Evolutionary conservation across 2,329 filamentous ascomycete species (phyloP), one percentile per base, ranked within the genome.

Genomic region (Cytospora schulzeri): DNA sequence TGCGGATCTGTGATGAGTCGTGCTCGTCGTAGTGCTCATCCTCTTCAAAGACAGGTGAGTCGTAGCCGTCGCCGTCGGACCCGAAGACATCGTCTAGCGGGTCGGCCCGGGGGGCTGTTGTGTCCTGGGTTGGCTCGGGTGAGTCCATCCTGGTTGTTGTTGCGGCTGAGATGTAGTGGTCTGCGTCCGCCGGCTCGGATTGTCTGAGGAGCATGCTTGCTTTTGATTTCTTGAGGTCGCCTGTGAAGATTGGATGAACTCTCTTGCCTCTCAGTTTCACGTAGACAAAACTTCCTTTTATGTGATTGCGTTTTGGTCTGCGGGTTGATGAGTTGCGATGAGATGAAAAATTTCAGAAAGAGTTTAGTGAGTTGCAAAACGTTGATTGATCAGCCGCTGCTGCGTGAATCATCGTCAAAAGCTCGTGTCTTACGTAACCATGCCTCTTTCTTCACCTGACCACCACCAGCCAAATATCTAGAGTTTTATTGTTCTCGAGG

Each of bases 71-170:
- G 52, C 38, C 52, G 8, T 66, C 66, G 15, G 66, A 60, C 24
- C 66, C 66, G 38, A 67, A 67, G 6, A 67, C 66, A 19, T 67
- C 66, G 41, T 66, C 66, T 3, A 67, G 61, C 26, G 57, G 60
- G 33, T 67, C 66, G 19, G 17, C 54, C 50, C 26, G 53, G 4
- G 58, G 55, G 55, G 41, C 15, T 35, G n/a, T 33, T 8, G 57
- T 22, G 50, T 61, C 61, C 14, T 60, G 51, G 45, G 31, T 28
- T 2, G 51, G 52, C 12, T 24, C 38, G 24, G 41, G 57, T 14
- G 62, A 52, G 59, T 29, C 29, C 38, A 59, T 60, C n/a, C n/a
- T n/a, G n/a, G n/a, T n/a, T n/a, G n/a, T n/a, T 15, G 62, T 3
- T 15, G 29, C 50, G 41, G 62, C 50, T 5, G 59, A 57, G 19